Evolutionary conservation across 352 stramenopile genomes (phyloP), one percentile per base, ranked within the genome.

Genomic region (Phytophthora uliginosa): DNA sequence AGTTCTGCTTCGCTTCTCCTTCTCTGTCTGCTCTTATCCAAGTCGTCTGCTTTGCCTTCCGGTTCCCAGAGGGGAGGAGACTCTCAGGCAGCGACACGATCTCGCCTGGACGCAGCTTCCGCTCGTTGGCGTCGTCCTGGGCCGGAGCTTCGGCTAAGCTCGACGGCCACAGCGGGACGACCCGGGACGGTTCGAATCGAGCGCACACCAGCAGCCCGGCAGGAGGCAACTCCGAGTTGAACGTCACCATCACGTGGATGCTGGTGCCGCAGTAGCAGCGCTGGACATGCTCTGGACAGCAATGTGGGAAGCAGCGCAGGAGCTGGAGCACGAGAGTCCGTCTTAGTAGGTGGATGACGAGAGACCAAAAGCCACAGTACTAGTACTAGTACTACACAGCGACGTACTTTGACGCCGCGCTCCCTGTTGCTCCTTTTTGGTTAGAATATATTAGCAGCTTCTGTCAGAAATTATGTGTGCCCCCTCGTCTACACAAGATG

Each of bases 221-320:
- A 26, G 62, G 33, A 18, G 68, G 7, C 7, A 70, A 15, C 20
- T 73, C 53, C 4, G 59, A 28, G 12, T 40, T 24, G 26, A 83
- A 81, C n/a, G 66, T 76, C 50, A 79, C 71, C 33, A 74, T 62
- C 0, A 85, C 9, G 48, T 86, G 72, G 13, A 88, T 47, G 7
- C 78, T 82, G 13, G 64, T 74, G 24, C 81, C 81, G 57, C 78
- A 85, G 69, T 85, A 88, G 63, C 78, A 82, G 3, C 78, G 78
- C 33, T 71, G 57, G 0, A 81, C 56, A 59, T 85, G 76, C 22
- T 79, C 73, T 9, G 77, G 78, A 51, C 81, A 84, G 62, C 78
- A 88, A 48, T 88, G 78, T 2, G 81, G 78, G 64, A 88, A 88
- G 59, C 81, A 88, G 3, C 77, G 69, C 45, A 83, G 24, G 13